Percentiles rank a stretch among this genome's conserved stretches.
Conservation (phyloP, 2,329 filamentous ascomycete species). For the Colletotrichum tabaci region DNA sequence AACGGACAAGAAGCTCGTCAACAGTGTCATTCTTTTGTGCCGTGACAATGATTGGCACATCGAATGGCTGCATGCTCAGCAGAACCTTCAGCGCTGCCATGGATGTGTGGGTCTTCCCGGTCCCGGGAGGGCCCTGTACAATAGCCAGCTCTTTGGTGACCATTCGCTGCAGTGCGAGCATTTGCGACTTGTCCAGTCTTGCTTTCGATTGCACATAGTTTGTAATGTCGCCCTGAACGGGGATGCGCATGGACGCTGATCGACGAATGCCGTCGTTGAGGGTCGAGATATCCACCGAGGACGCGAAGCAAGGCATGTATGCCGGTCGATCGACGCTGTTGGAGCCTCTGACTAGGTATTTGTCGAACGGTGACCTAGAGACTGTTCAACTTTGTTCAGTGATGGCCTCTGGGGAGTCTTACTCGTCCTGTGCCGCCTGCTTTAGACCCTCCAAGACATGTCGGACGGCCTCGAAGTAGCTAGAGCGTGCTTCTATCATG, state of each 20-base stretch:
- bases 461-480: conserved; percentile 84
- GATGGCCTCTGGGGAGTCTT: conserved; percentile 45
- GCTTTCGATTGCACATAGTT: conserved; percentile 44
- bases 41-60: conserved; percentile 82
- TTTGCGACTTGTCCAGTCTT: conserved; percentile 79
- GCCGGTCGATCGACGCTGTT: conserved; percentile 20
- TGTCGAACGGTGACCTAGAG: conserved; percentile 70
- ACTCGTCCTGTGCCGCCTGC: conserved; percentile 67
- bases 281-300: conserved; percentile 4
- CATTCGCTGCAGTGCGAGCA: conserved; percentile 77
- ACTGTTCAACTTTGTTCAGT: background rate
- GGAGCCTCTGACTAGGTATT: conserved; percentile 70
- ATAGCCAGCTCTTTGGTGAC: conserved; percentile 81
- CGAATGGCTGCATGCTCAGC: conserved; percentile 69
- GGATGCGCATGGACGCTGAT: background rate
- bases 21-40: conserved; percentile 94
- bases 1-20: conserved; percentile 81
- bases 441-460: conserved; percentile 83
- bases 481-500: conserved; percentile 82
- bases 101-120: conserved; percentile 86
- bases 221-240: conserved; percentile 16
- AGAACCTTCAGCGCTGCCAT: conserved; percentile 78
- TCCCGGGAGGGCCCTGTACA: conserved; percentile 85
- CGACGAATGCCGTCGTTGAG: background rate
- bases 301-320: background rate